These are phyloP conservation scores for Rhodamnia argentea DNA, from an alignment of 345 rosid species.

Conservation along the genomic window DNA sequence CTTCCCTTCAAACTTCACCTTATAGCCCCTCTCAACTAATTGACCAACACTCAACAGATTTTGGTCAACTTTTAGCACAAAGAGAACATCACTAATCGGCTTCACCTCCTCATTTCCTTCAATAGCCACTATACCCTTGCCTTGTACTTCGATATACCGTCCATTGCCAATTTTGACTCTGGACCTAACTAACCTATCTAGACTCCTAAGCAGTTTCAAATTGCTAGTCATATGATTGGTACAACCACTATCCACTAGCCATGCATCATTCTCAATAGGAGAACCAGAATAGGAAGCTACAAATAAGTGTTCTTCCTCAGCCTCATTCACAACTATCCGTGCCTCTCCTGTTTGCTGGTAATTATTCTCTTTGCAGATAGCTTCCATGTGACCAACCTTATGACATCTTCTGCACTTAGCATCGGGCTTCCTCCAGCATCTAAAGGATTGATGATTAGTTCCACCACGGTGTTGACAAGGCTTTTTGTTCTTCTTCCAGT, in stretches of 20 bases:
- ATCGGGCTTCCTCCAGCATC: not conserved
- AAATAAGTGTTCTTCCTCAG: not conserved
- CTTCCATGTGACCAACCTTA: not conserved
- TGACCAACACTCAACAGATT: too few species aligned
- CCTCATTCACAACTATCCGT: not conserved
- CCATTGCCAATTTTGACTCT: too few species aligned
- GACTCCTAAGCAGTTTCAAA: too few species aligned
- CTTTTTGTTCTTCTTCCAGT: not conserved
- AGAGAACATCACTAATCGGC: too few species aligned
- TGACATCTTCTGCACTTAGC: not conserved
- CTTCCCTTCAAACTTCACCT: too few species aligned
- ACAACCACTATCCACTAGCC: too few species aligned
- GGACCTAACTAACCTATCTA: too few species aligned
- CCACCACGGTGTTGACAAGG: not conserved
- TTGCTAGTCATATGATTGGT: too few species aligned
- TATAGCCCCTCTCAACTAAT: too few species aligned
- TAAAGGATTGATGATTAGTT: not conserved
- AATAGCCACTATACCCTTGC: not conserved
- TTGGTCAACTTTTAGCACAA: too few species aligned
- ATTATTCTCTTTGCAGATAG: not conserved
- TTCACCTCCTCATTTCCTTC: not conserved
- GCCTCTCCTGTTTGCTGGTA: not conserved
- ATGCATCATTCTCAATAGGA: too few species aligned
- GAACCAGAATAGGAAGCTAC: not conserved
- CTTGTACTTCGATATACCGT: too few species aligned